Conservation (phyloP, 257 asterid genomes). For the Parsonsia alboflavescens region DNA sequence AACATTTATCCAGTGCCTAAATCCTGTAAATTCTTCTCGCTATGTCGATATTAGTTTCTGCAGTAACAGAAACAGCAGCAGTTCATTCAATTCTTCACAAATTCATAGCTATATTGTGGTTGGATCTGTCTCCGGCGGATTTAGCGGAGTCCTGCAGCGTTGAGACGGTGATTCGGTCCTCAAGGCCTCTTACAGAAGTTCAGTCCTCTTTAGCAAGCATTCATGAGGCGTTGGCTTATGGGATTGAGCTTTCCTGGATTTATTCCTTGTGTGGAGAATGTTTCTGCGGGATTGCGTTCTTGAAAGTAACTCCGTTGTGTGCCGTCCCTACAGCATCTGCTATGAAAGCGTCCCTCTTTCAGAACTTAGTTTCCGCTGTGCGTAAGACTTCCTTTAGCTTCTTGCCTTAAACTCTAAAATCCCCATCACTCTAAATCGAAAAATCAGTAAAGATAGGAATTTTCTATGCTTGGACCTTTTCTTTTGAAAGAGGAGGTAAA, state of each 20-base stretch:
- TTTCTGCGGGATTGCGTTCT: conserved; percentile 8
- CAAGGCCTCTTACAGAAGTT: conserved; percentile 1
- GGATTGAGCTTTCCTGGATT: conserved; percentile 38
- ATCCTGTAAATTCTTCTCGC: conserved; percentile 27
- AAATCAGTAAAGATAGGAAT: too few species aligned
- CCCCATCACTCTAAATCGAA: too few species aligned
- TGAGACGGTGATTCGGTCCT: conserved; percentile 21
- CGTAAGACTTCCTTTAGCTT: conserved; percentile 9
- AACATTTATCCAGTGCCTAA: conserved; percentile 30
- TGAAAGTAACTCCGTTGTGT: conserved; percentile 15
- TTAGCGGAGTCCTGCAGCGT: conserved; percentile 39
- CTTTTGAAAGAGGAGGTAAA: too few species aligned
- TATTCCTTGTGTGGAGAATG: conserved; percentile 17
- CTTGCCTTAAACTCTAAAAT: neutral
- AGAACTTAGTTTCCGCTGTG: conserved; percentile 31
- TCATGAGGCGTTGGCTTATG: conserved; percentile 33
- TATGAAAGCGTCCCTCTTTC: conserved; percentile 31
- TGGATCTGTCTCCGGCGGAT: conserved; percentile 19
- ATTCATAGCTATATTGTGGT: conserved; percentile 29
- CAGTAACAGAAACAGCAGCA: conserved; percentile 16
- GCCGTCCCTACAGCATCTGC: conserved; percentile 23
- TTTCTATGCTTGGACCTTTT: too few species aligned
- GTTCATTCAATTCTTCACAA: conserved; percentile 19
- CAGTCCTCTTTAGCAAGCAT: conserved; percentile 24
- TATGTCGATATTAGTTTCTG: conserved; percentile 36